phyloP scores from a whole-genome alignment of 2,329 filamentous ascomycete species.

The Rutstroemia sp. region DNA sequence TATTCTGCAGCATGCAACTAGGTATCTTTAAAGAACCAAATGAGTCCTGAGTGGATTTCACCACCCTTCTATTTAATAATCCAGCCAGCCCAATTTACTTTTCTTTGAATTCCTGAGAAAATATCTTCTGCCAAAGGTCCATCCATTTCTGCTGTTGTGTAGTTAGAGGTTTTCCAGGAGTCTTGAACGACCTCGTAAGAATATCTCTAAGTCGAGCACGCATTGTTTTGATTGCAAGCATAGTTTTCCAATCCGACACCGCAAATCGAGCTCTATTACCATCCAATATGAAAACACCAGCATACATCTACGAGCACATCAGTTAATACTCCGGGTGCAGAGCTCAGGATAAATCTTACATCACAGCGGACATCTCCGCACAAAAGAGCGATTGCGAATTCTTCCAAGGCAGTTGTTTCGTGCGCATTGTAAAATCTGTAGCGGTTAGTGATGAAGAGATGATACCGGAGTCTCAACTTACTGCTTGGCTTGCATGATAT shows the following conservation, averaged over 20 bases:
- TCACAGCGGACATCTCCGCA: slow-evolving; percentile 87
- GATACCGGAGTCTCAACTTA: slow-evolving; percentile 33
- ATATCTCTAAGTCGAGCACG: slow-evolving; percentile 68
- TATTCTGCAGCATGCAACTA: neutral
- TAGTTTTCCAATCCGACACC: slow-evolving; percentile 80
- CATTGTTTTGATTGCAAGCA: slow-evolving; percentile 81
- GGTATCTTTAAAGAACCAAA: neutral
- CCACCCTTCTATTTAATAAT: neutral
- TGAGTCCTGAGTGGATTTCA: neutral
- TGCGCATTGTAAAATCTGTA: slow-evolving; percentile 76
- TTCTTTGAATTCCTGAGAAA: slow-evolving; percentile 36
- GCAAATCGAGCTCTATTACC: slow-evolving; percentile 80
- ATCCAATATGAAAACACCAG: slow-evolving; percentile 80
- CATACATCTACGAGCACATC: slow-evolving; percentile 56
- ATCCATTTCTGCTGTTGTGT: slow-evolving; percentile 67
- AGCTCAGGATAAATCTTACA: slow-evolving; percentile 38
- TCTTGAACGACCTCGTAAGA: slow-evolving; percentile 62
- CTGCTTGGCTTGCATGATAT: slow-evolving; percentile 91
- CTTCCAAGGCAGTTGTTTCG: slow-evolving; percentile 73
- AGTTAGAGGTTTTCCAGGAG: slow-evolving; percentile 53
- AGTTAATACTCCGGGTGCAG: slow-evolving; percentile 13
- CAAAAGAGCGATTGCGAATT: slow-evolving; percentile 74
- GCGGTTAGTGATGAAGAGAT: neutral
- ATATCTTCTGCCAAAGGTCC: slow-evolving; percentile 66
- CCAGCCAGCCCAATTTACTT: slow-evolving; percentile 13